Conservation (phyloP, 2,329 filamentous ascomycete genomes). For the Ophidiomyces ophidiicola region DNA sequence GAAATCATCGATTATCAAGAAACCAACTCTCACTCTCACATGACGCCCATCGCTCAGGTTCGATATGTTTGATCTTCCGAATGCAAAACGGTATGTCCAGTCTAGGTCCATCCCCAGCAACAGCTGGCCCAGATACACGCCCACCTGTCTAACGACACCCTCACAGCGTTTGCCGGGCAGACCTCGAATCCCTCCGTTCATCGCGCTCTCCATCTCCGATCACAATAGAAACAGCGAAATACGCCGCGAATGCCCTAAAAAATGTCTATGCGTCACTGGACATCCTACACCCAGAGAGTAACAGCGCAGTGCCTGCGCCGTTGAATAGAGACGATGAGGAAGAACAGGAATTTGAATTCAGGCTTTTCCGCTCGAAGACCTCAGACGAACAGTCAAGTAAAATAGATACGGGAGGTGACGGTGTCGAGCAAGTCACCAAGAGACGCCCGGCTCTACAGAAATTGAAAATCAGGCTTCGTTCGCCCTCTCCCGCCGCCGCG, state of each 20-base stretch:
- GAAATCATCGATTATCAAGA: conserved; percentile 6
- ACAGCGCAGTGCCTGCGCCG: conserved; percentile 1
- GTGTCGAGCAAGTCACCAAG: background rate
- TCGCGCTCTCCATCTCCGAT: conserved; percentile 14
- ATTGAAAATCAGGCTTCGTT: conserved; percentile 29
- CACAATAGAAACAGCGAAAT: conserved; percentile 10
- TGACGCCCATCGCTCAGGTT: too few relatives aligned
- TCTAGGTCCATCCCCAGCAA: background rate
- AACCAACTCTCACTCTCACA: background rate
- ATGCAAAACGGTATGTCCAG: conserved; percentile 12
- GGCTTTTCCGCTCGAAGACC: conserved; percentile 26
- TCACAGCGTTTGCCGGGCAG: conserved; percentile 15
- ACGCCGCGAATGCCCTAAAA: conserved; percentile 12
- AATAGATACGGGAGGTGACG: background rate
- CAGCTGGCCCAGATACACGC: background rate
- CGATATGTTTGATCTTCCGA: conserved; percentile 12
- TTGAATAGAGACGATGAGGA: conserved; percentile 21
- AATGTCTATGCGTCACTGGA: conserved; percentile 13
- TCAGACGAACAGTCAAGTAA: conserved; percentile 1
- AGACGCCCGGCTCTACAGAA: conserved; percentile 23
- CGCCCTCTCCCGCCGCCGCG: conserved; percentile 21
- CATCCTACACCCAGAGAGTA: conserved; percentile 2
- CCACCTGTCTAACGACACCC: background rate
- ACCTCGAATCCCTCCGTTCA: conserved; percentile 12
- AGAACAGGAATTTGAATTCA: conserved; percentile 35